Conservation (phyloP, 805 yeast species). For the Saturnispora hagleri region DNA sequence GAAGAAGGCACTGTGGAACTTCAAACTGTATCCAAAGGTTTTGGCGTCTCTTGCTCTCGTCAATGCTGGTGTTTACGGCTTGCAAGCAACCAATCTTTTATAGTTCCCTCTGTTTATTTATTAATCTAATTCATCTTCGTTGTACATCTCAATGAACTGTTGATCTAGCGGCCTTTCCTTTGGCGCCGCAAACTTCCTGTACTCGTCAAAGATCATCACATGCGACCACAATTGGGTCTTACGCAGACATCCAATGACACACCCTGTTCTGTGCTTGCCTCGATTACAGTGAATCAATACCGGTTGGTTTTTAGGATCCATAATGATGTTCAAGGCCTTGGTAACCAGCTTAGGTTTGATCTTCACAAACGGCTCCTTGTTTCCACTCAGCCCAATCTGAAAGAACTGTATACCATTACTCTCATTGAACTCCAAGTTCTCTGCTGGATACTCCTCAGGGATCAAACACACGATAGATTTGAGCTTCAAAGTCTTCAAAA, state of each 20-base stretch:
- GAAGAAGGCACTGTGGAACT: constrained; percentile 42
- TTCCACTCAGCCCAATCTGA: constrained; percentile 91
- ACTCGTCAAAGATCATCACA: constrained; percentile 92
- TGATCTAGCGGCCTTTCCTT: constrained; percentile 94
- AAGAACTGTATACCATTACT: constrained; percentile 57
- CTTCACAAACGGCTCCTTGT: constrained; percentile 88
- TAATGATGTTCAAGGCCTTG: constrained; percentile 69
- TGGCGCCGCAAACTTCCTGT: constrained; percentile 88
- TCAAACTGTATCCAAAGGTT: constrained; percentile 53
- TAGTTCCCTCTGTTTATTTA: background rate
- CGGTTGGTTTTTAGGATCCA: constrained; percentile 86
- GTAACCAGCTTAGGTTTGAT: constrained; percentile 58
- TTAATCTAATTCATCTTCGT: constrained; percentile 30
- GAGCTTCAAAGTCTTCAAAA: constrained; percentile 50
- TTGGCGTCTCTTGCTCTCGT: constrained; percentile 49
- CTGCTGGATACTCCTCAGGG: constrained; percentile 85
- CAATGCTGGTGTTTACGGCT: constrained; percentile 53
- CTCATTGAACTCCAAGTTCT: constrained; percentile 55
- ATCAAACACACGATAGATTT: constrained; percentile 75
- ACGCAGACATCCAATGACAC: constrained; percentile 87
- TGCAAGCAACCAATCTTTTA: background rate
- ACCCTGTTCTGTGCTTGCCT: constrained; percentile 96
- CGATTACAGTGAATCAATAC: constrained; percentile 89
- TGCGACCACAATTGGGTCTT: constrained; percentile 87
- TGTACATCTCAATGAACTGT: constrained; percentile 86